Evolutionary conservation across 139 green algal species (phyloP), one percentile per base, ranked within the genome.

Genomic region (Choricystis sp.): DNA sequence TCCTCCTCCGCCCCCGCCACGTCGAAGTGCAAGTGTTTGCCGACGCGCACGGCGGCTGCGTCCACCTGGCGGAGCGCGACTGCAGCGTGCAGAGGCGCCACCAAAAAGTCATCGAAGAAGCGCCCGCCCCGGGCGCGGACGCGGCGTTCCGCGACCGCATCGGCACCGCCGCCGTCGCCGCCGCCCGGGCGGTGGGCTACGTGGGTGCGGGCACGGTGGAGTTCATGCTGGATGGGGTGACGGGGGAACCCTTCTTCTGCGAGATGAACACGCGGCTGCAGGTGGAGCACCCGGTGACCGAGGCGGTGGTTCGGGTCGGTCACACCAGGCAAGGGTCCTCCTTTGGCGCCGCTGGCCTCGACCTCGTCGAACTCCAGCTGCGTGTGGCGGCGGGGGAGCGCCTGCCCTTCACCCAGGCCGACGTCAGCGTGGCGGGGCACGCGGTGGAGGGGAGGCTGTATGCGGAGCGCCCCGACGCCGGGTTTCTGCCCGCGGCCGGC

Each of bases 261-360:
- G 89, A 97, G 73, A 97, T 97, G 88, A 97, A 97, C 79, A 96
- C 90, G 1, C 74, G 89, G 3, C 77, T 96, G 63, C 87, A 96
- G 81, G 69, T 74, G 56, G 66, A 70, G 57, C 70, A 71, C 57
- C 65, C 65, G 1, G 79, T 95, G 27, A 89, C 70, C 0, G 89
- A 96, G 73, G 76, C 79, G 22, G 74, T 95, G 26, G 85, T 71
- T 0, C 82, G 21, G 9, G 86, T 0, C 4, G 19, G 19, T n/a
- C 48, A 19, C 48, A 56, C 19, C 19, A 16, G 23, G 23, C 56
- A 4, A 4, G n/a, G 22, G 22, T 4, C 4, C 56, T 5, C 22
- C 56, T 5, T 16, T 19, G 4, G 4, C 4, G 4, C 56, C 4
- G 22, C 14, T 22, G 14, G 4, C 4, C 52, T 85, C 60, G 89